These are phyloP conservation scores for Eremochloa ophiuroides DNA, from an alignment of 176 grass and related monocot genomes.

Conservation along the genomic window DNA sequence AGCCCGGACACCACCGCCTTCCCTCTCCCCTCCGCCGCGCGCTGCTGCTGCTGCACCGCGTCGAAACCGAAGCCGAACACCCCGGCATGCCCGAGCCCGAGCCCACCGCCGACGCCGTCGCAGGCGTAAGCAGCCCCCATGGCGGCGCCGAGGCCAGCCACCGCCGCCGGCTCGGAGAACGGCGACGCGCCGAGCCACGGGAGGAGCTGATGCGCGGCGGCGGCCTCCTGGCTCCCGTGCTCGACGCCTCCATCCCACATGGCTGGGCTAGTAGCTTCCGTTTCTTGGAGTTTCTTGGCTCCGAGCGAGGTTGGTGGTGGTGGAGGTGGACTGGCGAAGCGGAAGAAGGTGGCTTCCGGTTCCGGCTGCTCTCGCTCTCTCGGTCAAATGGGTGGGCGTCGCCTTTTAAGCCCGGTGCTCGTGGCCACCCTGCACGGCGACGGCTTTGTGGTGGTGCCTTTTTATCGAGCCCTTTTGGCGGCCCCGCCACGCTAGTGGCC, in stretches of 20 bases:
- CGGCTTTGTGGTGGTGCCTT: slow-evolving; percentile 28
- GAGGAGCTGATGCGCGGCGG: slow-evolving; percentile 32
- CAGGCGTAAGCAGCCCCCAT: slow-evolving; percentile 29
- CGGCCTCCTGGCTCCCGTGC: slow-evolving; percentile 56
- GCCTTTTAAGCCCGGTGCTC: slow-evolving; percentile 55
- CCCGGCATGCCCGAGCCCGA: slow-evolving; percentile 40
- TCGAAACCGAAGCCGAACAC: slow-evolving; percentile 52
- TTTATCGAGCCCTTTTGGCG: slow-evolving; percentile 50
- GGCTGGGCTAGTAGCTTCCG: neutral
- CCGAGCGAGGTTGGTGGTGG: slow-evolving; percentile 8
- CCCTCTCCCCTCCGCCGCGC: slow-evolving; percentile 27
- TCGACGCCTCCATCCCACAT: slow-evolving; percentile 72
- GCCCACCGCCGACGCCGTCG: slow-evolving; percentile 23
- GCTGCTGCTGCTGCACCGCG: slow-evolving; percentile 28
- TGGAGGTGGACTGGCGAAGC: neutral
- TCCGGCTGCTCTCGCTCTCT: slow-evolving; percentile 4
- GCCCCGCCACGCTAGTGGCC: slow-evolving; percentile 32
- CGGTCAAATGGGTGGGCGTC: slow-evolving; percentile 54
- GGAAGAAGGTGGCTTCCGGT: neutral
- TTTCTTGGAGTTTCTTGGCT: slow-evolving; percentile 5
- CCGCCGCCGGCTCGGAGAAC: slow-evolving; percentile 20
- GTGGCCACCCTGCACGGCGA: slow-evolving; percentile 36
- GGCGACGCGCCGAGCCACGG: slow-evolving; percentile 45
- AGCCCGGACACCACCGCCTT: slow-evolving; percentile 43
- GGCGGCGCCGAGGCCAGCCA: slow-evolving; percentile 2